These are phyloP conservation scores for Boletus insuetus DNA, from an alignment of 768 basidiomycete genomes.

Conservation along the genomic window DNA sequence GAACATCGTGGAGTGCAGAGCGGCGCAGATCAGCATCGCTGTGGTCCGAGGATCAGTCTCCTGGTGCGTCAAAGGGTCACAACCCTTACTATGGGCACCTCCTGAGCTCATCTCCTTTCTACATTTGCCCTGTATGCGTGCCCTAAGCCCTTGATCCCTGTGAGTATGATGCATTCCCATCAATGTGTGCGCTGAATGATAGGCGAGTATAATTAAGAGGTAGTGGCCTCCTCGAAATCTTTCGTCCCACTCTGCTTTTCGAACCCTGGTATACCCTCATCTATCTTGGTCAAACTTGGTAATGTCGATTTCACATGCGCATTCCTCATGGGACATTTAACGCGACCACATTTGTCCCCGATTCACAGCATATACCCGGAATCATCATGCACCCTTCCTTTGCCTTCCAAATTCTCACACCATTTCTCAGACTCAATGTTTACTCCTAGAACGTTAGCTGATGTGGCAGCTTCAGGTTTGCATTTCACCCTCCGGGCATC, in stretches of 20 bases:
- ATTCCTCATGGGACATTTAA: constrained; percentile 8
- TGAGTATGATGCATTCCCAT: neutral
- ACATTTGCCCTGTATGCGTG: neutral
- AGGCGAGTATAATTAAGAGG: neutral
- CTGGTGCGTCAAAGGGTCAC: neutral
- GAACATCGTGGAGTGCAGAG: neutral
- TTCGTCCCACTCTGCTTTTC: neutral
- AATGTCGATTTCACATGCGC: constrained; percentile 5
- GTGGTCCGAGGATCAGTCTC: constrained; percentile 14
- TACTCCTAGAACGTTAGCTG: neutral
- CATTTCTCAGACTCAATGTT: neutral
- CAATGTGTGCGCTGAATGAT: neutral
- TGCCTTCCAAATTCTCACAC: neutral
- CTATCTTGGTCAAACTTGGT: neutral
- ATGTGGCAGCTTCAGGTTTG: neutral
- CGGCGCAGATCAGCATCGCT: neutral
- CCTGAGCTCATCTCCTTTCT: neutral
- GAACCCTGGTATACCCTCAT: neutral
- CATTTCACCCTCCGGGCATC: neutral
- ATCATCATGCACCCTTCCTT: neutral
- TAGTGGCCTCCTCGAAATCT: neutral
- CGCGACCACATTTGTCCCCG: neutral
- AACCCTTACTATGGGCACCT: neutral
- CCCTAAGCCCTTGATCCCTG: neutral
- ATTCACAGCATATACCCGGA: neutral